A percentile compares a stretch with the other conserved stretches of the same genome.
These are phyloP conservation scores for Synchytrium microbalum DNA, from an alignment of 371 early-diverging fungal species.

Conservation along the genomic window DNA sequence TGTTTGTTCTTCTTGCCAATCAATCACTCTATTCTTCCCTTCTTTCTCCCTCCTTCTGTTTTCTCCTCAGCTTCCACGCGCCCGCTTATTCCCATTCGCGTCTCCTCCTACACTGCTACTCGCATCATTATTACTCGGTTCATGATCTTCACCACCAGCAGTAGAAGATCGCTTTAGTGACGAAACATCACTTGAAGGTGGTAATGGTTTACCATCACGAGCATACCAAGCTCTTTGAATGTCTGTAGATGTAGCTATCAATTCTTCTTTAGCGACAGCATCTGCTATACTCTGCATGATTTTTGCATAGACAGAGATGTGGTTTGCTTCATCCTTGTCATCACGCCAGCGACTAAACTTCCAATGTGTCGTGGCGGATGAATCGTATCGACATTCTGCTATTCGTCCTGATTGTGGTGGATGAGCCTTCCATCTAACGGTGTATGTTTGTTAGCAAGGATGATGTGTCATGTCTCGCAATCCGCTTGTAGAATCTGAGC, in stretches of 20 bases:
- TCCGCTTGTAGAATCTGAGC: no score
- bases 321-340: conserved; percentile 2
- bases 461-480: conserved; percentile 63
- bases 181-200: not conserved
- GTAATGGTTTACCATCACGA: not conserved
- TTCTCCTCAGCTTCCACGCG: no score
- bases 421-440: conserved; percentile 53
- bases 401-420: conserved; percentile 53
- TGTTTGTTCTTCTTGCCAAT: no score
- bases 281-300: not conserved
- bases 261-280: not conserved
- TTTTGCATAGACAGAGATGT: not conserved
- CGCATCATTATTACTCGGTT: no score
- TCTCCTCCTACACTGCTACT: no score
- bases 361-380: conserved; percentile 19
- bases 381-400: conserved; percentile 34
- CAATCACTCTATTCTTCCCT: no score
- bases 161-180: no score
- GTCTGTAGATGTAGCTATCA: not conserved
- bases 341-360: not conserved
- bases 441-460: no score
- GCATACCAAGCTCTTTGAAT: not conserved
- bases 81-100: no score
- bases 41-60: no score
- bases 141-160: no score